These are phyloP conservation scores for Pilatotrama ljubarskyi DNA, from an alignment of 768 basidiomycete genomes.

Conservation along the genomic window DNA sequence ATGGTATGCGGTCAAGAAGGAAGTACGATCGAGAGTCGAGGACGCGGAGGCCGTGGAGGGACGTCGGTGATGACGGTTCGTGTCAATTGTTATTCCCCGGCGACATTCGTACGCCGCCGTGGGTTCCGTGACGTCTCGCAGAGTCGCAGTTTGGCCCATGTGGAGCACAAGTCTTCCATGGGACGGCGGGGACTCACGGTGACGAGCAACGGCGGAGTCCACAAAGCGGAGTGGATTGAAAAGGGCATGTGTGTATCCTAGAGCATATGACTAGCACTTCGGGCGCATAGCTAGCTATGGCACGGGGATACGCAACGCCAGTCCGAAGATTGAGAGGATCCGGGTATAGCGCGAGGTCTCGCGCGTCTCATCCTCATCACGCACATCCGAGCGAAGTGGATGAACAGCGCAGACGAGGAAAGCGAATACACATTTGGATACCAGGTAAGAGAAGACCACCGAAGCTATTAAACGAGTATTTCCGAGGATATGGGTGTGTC, in stretches of 20 bases:
- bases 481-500: slow-evolving; percentile 4
- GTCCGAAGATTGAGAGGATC: background rate
- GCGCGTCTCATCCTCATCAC: background rate
- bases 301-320: slow-evolving; percentile 4
- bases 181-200: background rate
- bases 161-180: background rate
- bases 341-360: slow-evolving; percentile 13
- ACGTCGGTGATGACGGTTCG: no score
- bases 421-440: slow-evolving; percentile 7
- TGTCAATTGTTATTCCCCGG: no score
- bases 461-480: slow-evolving; percentile 14
- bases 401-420: background rate
- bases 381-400: background rate
- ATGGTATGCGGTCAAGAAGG: background rate
- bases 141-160: no score
- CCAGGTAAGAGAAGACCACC: slow-evolving; percentile 2
- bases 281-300: background rate
- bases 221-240: slow-evolving; percentile 5
- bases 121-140: no score
- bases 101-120: no score
- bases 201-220: background rate
- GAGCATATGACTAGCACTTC: slow-evolving; percentile 9
- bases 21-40: no score
- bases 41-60: background rate
- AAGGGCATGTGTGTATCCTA: slow-evolving; percentile 10